These are phyloP conservation scores for Giardia muris DNA, from an alignment of 208 protist genomes.

Conservation along the genomic window DNA sequence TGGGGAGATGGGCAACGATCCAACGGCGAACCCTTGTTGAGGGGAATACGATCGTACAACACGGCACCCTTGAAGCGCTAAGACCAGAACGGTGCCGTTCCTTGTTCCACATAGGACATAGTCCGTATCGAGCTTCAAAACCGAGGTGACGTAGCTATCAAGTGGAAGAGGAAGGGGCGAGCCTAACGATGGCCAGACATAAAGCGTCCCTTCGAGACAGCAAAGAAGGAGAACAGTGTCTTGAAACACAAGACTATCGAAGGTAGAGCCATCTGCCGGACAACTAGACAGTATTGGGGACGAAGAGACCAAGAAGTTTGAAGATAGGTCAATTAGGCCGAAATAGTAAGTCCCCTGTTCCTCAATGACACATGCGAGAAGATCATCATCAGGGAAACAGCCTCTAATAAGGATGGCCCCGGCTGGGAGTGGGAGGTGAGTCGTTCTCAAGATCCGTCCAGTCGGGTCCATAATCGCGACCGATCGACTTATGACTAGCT, in stretches of 20 bases:
- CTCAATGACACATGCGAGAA: not conserved
- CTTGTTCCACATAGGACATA: too few relatives aligned
- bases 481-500: too few relatives aligned
- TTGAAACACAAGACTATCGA: not conserved
- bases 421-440: not conserved
- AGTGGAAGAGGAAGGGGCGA: not conserved
- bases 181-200: not conserved
- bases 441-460: too few relatives aligned
- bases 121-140: too few relatives aligned
- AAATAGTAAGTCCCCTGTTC: not conserved
- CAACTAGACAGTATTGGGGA: not conserved
- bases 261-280: not conserved
- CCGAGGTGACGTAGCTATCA: too few relatives aligned
- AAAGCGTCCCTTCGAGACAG: not conserved
- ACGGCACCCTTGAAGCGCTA: too few relatives aligned
- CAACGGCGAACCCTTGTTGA: too few relatives aligned
- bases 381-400: not conserved
- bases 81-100: too few relatives aligned
- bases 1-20: too few relatives aligned
- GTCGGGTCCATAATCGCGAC: too few relatives aligned
- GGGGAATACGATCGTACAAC: too few relatives aligned
- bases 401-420: not conserved
- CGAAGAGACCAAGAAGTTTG: not conserved
- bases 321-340: not conserved
- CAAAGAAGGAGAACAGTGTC: not conserved